These are phyloP conservation scores for Hypoxylon crocopeplum DNA, from an alignment of 495 filamentous ascomycete genomes.

Conservation along the genomic window DNA sequence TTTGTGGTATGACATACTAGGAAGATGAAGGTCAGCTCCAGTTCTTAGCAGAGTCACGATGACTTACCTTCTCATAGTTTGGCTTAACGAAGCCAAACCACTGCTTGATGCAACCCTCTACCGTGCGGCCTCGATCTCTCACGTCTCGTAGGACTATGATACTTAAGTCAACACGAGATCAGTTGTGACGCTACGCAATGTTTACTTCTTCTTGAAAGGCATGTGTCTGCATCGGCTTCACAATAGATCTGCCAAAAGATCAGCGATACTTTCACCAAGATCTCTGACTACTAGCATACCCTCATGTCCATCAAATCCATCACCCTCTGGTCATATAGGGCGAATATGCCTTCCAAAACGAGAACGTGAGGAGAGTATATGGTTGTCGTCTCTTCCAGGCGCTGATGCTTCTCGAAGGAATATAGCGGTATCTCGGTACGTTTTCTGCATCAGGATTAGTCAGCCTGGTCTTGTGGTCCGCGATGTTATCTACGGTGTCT, in stretches of 20 bases:
- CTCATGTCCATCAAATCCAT: conserved; percentile 90
- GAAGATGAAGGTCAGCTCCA: neutral
- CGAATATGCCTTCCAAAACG: conserved; percentile 95
- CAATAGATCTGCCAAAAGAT: conserved; percentile 75
- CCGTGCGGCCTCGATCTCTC: conserved; percentile 79
- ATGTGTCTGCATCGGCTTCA: conserved; percentile 94
- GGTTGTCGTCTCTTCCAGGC: conserved; percentile 76
- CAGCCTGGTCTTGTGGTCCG: neutral
- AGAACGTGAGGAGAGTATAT: conserved; percentile 97
- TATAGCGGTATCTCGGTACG: conserved; percentile 93
- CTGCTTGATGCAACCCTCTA: conserved; percentile 96
- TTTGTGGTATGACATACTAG: conserved; percentile 86
- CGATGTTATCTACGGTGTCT: neutral
- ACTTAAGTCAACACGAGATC: neutral
- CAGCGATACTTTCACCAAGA: conserved; percentile 3
- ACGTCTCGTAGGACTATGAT: conserved; percentile 82
- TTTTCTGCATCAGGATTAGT: conserved; percentile 62
- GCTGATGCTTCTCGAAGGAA: conserved; percentile 91
- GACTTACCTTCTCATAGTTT: conserved; percentile 73
- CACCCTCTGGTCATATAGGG: conserved; percentile 85
- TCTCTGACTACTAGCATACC: conserved; percentile 50
- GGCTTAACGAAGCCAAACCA: conserved; percentile 97
- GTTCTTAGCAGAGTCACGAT: neutral
- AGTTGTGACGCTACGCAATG: conserved; percentile 4
- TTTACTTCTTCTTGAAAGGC: conserved; percentile 88